Base-by-base conservation (phyloP, 164 flowering plant species). In the Saururus chinensis region DNA sequence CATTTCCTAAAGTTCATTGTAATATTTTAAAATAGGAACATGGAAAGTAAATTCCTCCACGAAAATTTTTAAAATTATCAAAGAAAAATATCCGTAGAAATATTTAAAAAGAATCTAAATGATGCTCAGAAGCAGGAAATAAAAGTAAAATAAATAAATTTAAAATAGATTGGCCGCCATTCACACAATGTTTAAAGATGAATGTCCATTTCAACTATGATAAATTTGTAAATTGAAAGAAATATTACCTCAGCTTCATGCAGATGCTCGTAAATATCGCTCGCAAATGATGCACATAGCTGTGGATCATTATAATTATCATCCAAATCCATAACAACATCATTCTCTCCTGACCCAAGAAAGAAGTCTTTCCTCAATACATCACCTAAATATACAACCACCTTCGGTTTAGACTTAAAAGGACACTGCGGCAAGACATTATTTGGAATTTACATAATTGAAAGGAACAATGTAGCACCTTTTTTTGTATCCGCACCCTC, bases 251-350 rank as follows among this genome's bases (percentile, higher is more conserved):
- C 99, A 54, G 91, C 81, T 55, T 81, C 84, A 53, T 95, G 82
- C 65, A 95, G 76, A 60, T 91, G 91, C 76, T 80, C 78, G 86
- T 91, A 95, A 59, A 95, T 91, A 57, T 91, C 99, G 67, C 88
- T 83, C 55, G 99, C 97, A 73, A 80, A 77, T 61, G 88, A 76
- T 42, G 95, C 86, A 81, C 99, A 95, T 14, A 83, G 53, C 74
- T 95, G 99, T 5, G 96, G 96, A 68, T 95, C 93, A 61, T 57
- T 60, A 60, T 57, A 65, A 61, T 89, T 74, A 48, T 68, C 69
- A 67, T 86, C 97, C 52, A 84, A 45, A 68, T 82, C 67, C 9
- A 80, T 75, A 66, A 82, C 55, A 56, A 72, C 60, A 37, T 76
- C 80, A 59, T 68, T 77, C 41, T 63, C 60, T 57, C 77, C 84